Conservation (phyloP, 169 alveolate species). For the Plasmodium gonderi region DNA sequence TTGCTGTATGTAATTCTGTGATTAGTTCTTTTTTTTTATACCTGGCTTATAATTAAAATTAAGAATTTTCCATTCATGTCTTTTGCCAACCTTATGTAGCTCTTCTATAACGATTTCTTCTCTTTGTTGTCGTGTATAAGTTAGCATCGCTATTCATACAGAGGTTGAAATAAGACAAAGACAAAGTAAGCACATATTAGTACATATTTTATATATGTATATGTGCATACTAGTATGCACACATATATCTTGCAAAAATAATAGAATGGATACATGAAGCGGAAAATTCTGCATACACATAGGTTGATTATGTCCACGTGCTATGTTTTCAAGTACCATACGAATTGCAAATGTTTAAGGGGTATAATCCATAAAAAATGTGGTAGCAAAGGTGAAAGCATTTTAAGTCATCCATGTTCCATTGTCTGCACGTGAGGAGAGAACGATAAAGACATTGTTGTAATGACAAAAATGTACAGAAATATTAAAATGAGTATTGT, state of each 20-base stretch:
- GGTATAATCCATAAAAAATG: slow-evolving; percentile 16
- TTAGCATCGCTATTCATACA: slow-evolving; percentile 48
- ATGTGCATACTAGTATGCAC: not conserved
- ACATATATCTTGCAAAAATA: not conserved
- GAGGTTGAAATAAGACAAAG: not conserved
- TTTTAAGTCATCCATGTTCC: slow-evolving; percentile 30
- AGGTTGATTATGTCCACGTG: not conserved
- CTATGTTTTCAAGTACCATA: slow-evolving; percentile 38
- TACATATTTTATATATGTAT: not conserved
- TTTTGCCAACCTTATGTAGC: slow-evolving; percentile 22
- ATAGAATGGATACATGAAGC: not conserved
- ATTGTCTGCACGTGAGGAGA: slow-evolving; percentile 9
- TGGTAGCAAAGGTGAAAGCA: slow-evolving; percentile 31
- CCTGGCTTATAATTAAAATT: slow-evolving; percentile 43
- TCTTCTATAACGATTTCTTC: slow-evolving; percentile 53
- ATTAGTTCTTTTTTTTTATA: not conserved
- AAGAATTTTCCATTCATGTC: slow-evolving; percentile 22
- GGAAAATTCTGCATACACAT: not conserved
- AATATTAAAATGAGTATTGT: not conserved
- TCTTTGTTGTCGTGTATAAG: not conserved
- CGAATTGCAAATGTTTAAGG: slow-evolving; percentile 58
- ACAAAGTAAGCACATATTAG: not conserved
- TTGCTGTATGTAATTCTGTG: not conserved
- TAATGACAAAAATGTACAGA: not conserved
- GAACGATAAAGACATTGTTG: not conserved